Base-by-base conservation (phyloP, 2,329 filamentous ascomycete genomes). In the Aspergillus sp. region DNA sequence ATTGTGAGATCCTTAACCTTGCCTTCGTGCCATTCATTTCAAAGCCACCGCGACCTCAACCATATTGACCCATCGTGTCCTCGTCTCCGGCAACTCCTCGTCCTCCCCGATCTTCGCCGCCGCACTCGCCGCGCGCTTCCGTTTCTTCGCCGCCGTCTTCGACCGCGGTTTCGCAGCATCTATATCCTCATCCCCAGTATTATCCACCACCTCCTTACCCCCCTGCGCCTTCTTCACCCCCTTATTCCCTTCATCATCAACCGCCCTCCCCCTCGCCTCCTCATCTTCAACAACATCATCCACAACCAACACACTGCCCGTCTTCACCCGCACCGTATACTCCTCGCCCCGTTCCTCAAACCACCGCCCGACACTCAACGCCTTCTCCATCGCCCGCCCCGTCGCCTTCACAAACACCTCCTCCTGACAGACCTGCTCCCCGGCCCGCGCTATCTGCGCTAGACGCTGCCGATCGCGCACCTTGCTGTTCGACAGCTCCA, bases 371-470 rank as follows among this genome's bases (percentile, higher is more conserved):
- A 88, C 66, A 46, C 79, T 78, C 71, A 87, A 68, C 14, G 82
- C 84, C 69, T 83, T 81, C 58, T 81, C 76, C 63, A 88, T 86
- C 42, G 85, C 85, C 54, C 82, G 79, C 5, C 85, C 85, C 10
- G 83, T 85, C 5, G 82, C 86, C 69, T 87, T 88, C 29, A 88
- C 67, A 62, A 82, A 77, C 1, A 88, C 81, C 50, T 81, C 78
- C 64, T 87, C 84, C 54, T 66, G 66, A 7, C 65, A 64, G 39
- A 78, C 66, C 49, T 70, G 66, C 36, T 77, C 73, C 16, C 73
- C 71, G 0, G 65, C 69, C 51, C 71, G 68, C 53, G 65, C 71
- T 24, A 78, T 61, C 55, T 68, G 67, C 7, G 66, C 69, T 29
- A 75, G 65, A 42, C 71, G 72, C 59, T 73, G 68, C 32, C 72